Evolutionary conservation across 202 grass and related monocot species (phyloP), one percentile per base, ranked within the genome.

Genomic region (Sporobolus alterniflorus): DNA sequence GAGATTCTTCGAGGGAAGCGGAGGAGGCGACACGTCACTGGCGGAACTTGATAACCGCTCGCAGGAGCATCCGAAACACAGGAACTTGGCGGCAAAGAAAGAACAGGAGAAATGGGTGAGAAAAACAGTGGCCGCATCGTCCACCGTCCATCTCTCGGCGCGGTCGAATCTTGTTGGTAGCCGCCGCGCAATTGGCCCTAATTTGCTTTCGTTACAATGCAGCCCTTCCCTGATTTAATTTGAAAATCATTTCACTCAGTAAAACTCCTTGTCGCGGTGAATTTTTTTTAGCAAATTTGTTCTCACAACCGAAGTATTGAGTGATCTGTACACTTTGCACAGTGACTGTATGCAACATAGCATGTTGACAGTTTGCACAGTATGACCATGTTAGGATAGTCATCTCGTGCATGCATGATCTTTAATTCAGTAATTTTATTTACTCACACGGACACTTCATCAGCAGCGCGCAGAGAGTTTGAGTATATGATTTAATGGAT

Each of bases 21-120:
- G 42, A 3, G 74, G 26, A n/a, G 3, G 28, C 26, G 28, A 49
- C 75, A 65, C 75, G 75, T 14, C 20, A 5, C 28, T 0, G 18
- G 36, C 43, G 54, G 73, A 77, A 33, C 34, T 43, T 40, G 2
- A 21, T 87, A 87, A 87, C 79, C 29, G 49, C 21, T 4, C 51
- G 3, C 24, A 11, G 15, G 62, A 59, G 77, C 59, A 81, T 69
- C 80, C 79, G 67, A 76, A 51, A 26, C 32, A 3, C 57, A 51
- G 14, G 0, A 66, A 26, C 43, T 66, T 10, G 21, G 21, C 3
- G 7, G 14, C 8, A 39, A 13, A 20, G 28, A n/a, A 26, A 47
- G 20, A 5, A 11, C 22, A 30, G 22, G 3, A 26, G 36, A 3
- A 3, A 7, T 39, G 36, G 36, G n/a, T n/a, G 4, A 20, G 6